Evolutionary conservation across 2,329 filamentous ascomycete genomes (phyloP).

Genomic region (Fusarium tjaetaba): DNA sequence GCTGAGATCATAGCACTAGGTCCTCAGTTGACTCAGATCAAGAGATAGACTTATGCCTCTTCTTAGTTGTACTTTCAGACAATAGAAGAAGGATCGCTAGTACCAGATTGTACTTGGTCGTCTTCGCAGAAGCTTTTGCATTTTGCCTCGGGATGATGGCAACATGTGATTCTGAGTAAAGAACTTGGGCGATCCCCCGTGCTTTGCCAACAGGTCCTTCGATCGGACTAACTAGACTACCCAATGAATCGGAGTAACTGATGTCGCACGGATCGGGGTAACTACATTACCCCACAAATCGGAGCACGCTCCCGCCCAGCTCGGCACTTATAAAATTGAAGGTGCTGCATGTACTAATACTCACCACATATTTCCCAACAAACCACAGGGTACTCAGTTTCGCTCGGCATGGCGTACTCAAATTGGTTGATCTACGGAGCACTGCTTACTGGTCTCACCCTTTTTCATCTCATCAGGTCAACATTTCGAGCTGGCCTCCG

Average conservation of each 20-base stretch:
- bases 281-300: background rate
- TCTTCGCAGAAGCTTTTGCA: background rate
- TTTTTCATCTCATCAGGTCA: background rate
- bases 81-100: no score
- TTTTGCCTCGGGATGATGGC: background rate
- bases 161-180: background rate
- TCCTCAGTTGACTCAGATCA: no score
- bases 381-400: accelerated
- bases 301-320: background rate
- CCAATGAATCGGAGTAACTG: no score
- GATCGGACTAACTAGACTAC: background rate
- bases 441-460: background rate
- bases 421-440: background rate
- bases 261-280: no score
- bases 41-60: no score
- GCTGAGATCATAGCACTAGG: no score
- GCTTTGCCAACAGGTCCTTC: background rate
- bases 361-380: accelerated
- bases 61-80: no score
- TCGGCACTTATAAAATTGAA: background rate
- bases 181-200: background rate
- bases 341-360: background rate
- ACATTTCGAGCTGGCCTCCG: background rate
- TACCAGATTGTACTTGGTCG: background rate
- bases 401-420: accelerated